Conservation (phyloP, 768 basidiomycete species). For the Exsudoporus frostii region DNA sequence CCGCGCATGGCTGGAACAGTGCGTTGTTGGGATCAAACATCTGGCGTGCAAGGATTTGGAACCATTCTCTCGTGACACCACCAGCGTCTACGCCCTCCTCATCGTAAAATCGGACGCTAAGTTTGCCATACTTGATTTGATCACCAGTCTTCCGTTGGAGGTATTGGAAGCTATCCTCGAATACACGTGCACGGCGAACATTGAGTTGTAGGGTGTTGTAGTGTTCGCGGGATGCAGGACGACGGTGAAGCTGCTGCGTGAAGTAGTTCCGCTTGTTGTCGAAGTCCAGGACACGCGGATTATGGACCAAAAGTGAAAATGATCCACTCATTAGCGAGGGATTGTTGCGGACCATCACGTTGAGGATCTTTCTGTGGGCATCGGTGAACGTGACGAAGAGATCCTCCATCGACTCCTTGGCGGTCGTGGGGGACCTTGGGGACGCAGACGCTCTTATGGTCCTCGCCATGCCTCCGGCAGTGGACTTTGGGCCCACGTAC, state of each 20-base stretch:
- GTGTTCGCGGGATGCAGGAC: constrained; percentile 76
- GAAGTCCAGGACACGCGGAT: constrained; percentile 95
- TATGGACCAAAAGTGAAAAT: constrained; percentile 93
- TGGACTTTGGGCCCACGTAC: constrained; percentile 72
- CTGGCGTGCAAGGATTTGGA: constrained; percentile 94
- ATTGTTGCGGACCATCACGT: constrained; percentile 97
- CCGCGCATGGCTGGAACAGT: constrained; percentile 96
- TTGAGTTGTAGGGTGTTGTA: constrained; percentile 83
- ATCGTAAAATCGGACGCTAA: constrained; percentile 92
- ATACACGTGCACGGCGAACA: constrained; percentile 86
- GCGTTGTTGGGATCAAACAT: constrained; percentile 99
- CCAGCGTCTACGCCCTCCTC: constrained; percentile 99
- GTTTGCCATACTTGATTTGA: constrained; percentile 96
- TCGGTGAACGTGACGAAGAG: constrained; percentile 93
- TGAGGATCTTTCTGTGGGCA: constrained; percentile 87
- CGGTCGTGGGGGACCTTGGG: constrained; percentile 63
- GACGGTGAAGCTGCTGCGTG: constrained; percentile 85
- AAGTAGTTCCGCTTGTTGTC: constrained; percentile 99
- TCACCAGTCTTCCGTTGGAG: constrained; percentile 89
- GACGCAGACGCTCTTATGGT: constrained; percentile 62
- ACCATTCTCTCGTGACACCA: constrained; percentile 98
- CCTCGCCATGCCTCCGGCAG: constrained; percentile 44
- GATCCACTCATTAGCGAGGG: constrained; percentile 98
- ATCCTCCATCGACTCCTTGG: constrained; percentile 80
- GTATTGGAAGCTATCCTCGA: constrained; percentile 95